phyloP scores from a whole-genome alignment of 2,329 filamentous ascomycete species.

The Sphaerostilbella broomeana region DNA sequence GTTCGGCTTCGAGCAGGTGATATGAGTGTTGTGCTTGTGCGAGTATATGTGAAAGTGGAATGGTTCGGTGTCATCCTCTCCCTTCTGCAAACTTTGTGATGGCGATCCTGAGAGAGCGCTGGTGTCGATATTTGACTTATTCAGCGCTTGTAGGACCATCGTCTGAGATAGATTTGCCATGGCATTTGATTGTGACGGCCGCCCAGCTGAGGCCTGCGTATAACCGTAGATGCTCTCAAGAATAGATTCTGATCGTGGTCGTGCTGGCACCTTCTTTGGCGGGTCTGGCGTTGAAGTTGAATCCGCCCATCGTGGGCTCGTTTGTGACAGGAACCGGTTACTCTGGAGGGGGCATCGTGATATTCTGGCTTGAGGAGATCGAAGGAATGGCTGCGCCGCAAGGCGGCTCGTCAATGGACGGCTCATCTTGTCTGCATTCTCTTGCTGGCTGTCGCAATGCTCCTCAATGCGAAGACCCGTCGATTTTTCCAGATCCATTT shows the following conservation, averaged over 20 bases:
- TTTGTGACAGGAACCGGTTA: constrained; percentile 35
- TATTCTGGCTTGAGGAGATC: constrained; percentile 18
- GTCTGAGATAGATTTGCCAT: constrained; percentile 32
- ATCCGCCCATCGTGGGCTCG: constrained; percentile 26
- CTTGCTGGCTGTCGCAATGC: constrained; percentile 7
- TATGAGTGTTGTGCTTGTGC: constrained; percentile 90
- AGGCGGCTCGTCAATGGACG: constrained; percentile 37
- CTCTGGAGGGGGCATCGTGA: constrained; percentile 18
- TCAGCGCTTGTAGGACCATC: constrained; percentile 33
- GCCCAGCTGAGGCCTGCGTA: constrained; percentile 16
- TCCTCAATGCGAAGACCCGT: neutral
- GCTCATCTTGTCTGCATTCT: constrained; percentile 35
- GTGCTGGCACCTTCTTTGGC: constrained; percentile 18
- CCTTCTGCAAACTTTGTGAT: constrained; percentile 17
- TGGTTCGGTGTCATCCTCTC: constrained; percentile 46
- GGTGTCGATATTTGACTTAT: constrained; percentile 29
- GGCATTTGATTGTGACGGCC: constrained; percentile 20
- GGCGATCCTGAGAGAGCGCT: constrained; percentile 23
- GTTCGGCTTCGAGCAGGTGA: constrained; percentile 81
- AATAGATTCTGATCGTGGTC: constrained; percentile 24
- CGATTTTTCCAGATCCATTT: constrained; percentile 12
- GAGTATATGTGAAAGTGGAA: constrained; percentile 84
- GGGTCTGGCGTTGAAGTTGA: constrained; percentile 17
- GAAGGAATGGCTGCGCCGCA: constrained; percentile 34
- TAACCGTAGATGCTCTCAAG: constrained; percentile 30